Base-by-base conservation (phyloP, 768 basidiomycete species). In the Cantharellus cinnabarinus region DNA sequence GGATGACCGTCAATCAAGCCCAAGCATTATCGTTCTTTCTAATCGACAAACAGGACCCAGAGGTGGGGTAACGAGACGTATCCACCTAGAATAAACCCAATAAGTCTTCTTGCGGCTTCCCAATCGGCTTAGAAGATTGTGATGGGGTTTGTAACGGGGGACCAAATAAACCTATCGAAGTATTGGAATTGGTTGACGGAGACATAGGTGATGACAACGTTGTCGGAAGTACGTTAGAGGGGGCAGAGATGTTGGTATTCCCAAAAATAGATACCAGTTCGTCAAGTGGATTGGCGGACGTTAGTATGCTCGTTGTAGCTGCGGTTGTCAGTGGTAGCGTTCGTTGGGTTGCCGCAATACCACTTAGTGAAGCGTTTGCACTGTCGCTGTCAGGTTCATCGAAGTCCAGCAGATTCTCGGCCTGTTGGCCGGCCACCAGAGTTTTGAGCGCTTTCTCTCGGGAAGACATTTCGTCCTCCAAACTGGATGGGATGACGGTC, bases 351-450 rank as follows among this genome's bases (percentile, higher is more conserved):
- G 20, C 20, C 20, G 20, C 20, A 29, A 29, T 29, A 29, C 61
- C 62, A 2, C 57, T 59, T 38, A 84, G 82, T 3, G 84, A 80
- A 63, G 83, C 78, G 61, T 57, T 39, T 10, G 7, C 52, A 15
- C 77, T 76, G 42, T 83, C 79, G 56, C 72, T 68, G 3, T 75
- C 74, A 58, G 70, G 69, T 64, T 90, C 88, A 69, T 89, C 89
- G 69, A 97, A 91, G 71, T 97, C 91, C 61, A 97, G 82, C 3
- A 95, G 72, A 68, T 98, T 97, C 70, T 98, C 94, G 10, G 90
- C 80, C 70, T 89, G 86, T 70, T 91, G 88, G 5, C 94, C 94
- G 2, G 82, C 81, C 35, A 79, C 89, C 50, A 97, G 85, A 0
- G 90, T 91, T 65, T 91, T 83, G n/a, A 97, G 70, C 2, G 90